A percentile compares a stretch with the other conserved stretches of the same genome.
phyloP scores from a whole-genome alignment of 75 land plant genomes.

The Pinus taeda region DNA sequence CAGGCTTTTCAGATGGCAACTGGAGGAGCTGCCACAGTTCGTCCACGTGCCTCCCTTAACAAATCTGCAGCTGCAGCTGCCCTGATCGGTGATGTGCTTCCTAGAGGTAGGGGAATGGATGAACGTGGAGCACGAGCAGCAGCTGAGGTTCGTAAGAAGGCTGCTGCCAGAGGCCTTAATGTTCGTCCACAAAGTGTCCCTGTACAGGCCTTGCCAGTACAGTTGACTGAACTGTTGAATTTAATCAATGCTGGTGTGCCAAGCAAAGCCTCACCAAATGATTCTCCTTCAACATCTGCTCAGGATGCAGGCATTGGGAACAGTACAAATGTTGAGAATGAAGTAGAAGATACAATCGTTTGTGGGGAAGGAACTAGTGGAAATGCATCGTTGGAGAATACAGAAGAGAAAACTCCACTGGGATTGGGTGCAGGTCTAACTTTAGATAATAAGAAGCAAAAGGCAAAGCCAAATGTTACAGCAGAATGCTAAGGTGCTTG shows the following conservation, averaged over 20 bases:
- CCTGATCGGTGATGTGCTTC: conserved; percentile 37
- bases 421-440: conserved; percentile 77
- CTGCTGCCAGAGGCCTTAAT: conserved; percentile 84
- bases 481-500: too few species aligned
- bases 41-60: conserved; percentile 19
- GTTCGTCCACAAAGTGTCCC: conserved; percentile 56
- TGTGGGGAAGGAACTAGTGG: conserved; percentile 16
- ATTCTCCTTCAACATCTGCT: conserved; percentile 11
- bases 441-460: conserved; percentile 75
- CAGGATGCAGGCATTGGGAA: conserved; percentile 15
- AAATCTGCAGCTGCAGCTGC: conserved; percentile 46
- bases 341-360: neutral
- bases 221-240: conserved; percentile 60
- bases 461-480: conserved; percentile 39
- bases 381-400: conserved; percentile 7
- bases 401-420: conserved; percentile 51
- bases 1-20: conserved; percentile 80
- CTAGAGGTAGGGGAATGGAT: conserved; percentile 83
- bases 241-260: conserved; percentile 50
- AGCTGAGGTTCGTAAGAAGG: conserved; percentile 89
- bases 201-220: conserved; percentile 43
- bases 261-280: conserved; percentile 27
- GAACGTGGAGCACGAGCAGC: conserved; percentile 95
- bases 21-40: conserved; percentile 37
- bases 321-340: conserved; percentile 14